Conservation (phyloP, 495 filamentous ascomycete species). For the Penicillium cosmopolitanum region DNA sequence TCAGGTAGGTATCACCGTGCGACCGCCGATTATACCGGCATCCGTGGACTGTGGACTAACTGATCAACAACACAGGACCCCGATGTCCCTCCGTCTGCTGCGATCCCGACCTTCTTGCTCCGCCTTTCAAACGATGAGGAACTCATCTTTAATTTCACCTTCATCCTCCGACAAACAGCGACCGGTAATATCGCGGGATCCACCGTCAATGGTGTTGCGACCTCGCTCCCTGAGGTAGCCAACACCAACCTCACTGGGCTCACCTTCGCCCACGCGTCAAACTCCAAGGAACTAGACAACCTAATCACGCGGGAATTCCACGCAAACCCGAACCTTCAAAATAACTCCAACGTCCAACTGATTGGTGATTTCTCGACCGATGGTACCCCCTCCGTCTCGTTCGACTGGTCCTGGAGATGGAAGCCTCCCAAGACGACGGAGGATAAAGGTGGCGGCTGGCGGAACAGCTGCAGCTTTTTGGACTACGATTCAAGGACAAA, state of each 20-base stretch:
- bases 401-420: conserved; percentile 97
- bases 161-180: conserved; percentile 74
- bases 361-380: conserved; percentile 86
- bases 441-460: conserved; percentile 90
- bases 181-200: conserved; percentile 45
- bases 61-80: conserved; percentile 64
- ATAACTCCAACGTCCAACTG: conserved; percentile 92
- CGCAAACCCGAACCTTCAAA: conserved; percentile 95
- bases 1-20: conserved; percentile 61
- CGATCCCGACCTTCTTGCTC: conserved; percentile 75
- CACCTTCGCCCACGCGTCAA: conserved; percentile 89
- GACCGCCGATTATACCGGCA: background rate
- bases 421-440: conserved; percentile 82
- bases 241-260: conserved; percentile 87
- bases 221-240: conserved; percentile 48
- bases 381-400: conserved; percentile 80
- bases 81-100: conserved; percentile 59
- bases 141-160: conserved; percentile 88
- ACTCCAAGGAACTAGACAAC: conserved; percentile 84
- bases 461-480: conserved; percentile 92
- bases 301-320: conserved; percentile 94
- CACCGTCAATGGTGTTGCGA: conserved; percentile 53
- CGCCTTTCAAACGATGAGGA: conserved; percentile 91
- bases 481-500: conserved; percentile 96
- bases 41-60: conserved; percentile 3